Evolutionary conservation across 345 rosid genomes (phyloP).

Genomic region (Populus ilicifolia): DNA sequence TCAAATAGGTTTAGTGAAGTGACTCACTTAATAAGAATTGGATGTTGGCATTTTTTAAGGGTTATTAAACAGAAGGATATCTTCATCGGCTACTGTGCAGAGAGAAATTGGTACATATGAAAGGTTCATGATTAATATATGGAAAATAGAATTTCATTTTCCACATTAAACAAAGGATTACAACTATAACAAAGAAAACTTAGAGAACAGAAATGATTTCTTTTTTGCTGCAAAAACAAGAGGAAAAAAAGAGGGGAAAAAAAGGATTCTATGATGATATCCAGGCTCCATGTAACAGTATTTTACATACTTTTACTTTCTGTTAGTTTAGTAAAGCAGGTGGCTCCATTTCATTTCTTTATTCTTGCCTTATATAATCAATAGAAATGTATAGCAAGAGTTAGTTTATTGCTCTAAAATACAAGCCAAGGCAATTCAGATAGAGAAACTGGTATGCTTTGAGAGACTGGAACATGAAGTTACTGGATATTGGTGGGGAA

Average conservation of each 20-base stretch:
- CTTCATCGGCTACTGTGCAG: not conserved
- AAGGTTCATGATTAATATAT: not conserved
- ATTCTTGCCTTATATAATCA: not conserved
- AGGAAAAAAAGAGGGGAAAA: not conserved
- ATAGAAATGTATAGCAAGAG: not conserved
- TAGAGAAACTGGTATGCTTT: not conserved
- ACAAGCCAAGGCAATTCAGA: not conserved
- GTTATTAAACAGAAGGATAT: not conserved
- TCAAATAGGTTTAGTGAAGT: not conserved
- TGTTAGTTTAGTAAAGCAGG: not conserved
- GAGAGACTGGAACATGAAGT: not conserved
- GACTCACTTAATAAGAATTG: not conserved
- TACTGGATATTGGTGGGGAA: not conserved
- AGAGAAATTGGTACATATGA: not conserved
- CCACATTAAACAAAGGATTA: not conserved
- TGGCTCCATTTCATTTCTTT: not conserved
- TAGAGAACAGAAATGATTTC: not conserved
- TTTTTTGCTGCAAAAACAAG: not conserved
- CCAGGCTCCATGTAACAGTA: not conserved
- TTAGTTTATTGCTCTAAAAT: not conserved
- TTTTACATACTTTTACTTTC: not conserved
- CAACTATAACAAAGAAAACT: not conserved
- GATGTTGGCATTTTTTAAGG: not conserved
- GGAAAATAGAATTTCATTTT: not conserved
- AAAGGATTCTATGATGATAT: constrained; percentile 7